Evolutionary conservation across 768 basidiomycete species (phyloP).

Genomic region (Mycena olivaceomarginata): DNA sequence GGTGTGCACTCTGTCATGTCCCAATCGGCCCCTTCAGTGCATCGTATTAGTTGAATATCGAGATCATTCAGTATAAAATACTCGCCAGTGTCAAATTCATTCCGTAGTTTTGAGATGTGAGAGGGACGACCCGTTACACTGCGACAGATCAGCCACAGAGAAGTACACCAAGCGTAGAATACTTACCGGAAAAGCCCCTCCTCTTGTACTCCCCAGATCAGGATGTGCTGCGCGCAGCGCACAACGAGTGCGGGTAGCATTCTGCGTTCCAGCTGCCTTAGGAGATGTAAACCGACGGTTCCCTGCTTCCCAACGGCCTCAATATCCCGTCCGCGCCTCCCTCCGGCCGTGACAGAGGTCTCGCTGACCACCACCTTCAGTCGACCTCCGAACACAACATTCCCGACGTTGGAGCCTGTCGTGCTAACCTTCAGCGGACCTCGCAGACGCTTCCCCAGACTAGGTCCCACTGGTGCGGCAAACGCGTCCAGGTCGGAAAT

Average conservation of each 20-base stretch:
- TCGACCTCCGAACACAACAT: constrained; percentile 82
- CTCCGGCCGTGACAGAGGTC: constrained; percentile 67
- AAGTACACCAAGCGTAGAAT: constrained; percentile 35
- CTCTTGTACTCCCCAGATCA: constrained; percentile 90
- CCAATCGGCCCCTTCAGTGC: constrained; percentile 84
- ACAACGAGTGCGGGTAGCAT: constrained; percentile 85
- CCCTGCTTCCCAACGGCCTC: constrained; percentile 43
- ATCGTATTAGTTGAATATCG: constrained; percentile 39
- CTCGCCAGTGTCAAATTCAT: constrained; percentile 88
- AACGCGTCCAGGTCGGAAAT: constrained; percentile 72
- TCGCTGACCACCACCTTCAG: constrained; percentile 73
- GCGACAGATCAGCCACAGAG: constrained; percentile 43
- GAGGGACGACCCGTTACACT: constrained; percentile 91
- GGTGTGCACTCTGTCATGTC: constrained; percentile 87
- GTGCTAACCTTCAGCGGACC: constrained; percentile 65
- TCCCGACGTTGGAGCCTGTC: constrained; percentile 60
- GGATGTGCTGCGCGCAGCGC: constrained; percentile 88
- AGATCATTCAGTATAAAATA: constrained; percentile 27
- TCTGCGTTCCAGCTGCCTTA: constrained; percentile 67
- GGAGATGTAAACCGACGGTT: constrained; percentile 49
- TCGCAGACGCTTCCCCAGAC: constrained; percentile 74
- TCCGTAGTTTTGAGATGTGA: constrained; percentile 84
- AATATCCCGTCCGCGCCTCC: constrained; percentile 43
- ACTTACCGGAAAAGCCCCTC: constrained; percentile 91
- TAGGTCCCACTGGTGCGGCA: constrained; percentile 63